Percentiles rank a stretch among this genome's conserved stretches.
Evolutionary conservation across 2,329 filamentous ascomycete species (phyloP).

Genomic region (Sporothrix globosa): DNA sequence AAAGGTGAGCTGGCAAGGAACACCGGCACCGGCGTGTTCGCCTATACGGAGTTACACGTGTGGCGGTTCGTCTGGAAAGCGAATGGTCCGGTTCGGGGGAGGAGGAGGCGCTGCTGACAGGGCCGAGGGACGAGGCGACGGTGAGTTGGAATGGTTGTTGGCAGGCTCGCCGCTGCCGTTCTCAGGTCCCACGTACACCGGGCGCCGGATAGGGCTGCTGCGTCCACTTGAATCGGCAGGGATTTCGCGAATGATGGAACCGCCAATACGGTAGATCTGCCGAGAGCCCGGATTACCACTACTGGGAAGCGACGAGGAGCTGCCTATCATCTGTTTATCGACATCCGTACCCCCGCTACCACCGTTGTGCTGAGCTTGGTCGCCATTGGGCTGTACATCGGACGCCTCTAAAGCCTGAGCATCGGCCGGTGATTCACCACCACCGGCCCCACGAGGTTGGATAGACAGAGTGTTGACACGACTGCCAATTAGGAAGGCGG

Average conservation of each 20-base stretch:
- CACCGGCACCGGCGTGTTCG: neutral
- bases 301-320: neutral
- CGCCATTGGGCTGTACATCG: conserved; percentile 8
- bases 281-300: neutral
- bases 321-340: neutral
- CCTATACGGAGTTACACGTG: neutral
- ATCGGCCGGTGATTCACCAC: neutral
- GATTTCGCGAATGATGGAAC: conserved; percentile 43
- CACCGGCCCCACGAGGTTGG: neutral
- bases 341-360: conserved; percentile 30
- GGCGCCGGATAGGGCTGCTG: conserved; percentile 12
- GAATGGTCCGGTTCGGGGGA: conserved; percentile 45
- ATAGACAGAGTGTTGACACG: conserved; percentile 40
- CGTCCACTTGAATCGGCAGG: neutral
- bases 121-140: neutral
- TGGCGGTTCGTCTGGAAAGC: conserved; percentile 49
- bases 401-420: neutral
- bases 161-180: neutral
- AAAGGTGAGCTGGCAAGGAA: neutral
- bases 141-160: neutral
- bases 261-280: conserved; percentile 49
- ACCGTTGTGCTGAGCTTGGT: neutral
- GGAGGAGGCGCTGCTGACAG: neutral
- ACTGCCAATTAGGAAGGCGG: conserved; percentile 42
- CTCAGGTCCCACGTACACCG: neutral